Evolutionary conservation across 78 protist species (phyloP).

Genomic region (Blattamonas nauphoetae): DNA sequence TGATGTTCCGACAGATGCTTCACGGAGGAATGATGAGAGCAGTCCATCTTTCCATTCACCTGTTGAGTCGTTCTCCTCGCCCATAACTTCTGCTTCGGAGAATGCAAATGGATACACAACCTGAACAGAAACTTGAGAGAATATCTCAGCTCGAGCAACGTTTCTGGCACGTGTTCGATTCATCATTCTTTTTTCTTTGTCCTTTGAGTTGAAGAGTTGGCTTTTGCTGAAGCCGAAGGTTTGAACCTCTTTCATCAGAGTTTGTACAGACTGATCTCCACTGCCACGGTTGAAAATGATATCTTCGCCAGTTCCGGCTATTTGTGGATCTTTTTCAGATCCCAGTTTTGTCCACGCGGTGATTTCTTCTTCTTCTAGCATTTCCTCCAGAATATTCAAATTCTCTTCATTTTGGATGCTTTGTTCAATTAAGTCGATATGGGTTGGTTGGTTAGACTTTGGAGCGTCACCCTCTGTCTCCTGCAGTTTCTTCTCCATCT

Average conservation of each 20-base stretch:
- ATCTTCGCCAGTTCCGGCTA: no score
- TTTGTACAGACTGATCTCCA: no score
- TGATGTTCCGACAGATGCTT: neutral
- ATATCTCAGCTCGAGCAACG: neutral
- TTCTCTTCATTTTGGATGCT: neutral
- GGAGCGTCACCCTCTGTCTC: no score
- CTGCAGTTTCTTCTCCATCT: no score
- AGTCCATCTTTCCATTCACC: constrained; percentile 47
- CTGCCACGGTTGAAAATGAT: no score
- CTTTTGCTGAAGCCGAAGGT: neutral
- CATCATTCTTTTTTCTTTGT: neutral
- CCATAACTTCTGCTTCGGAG: constrained; percentile 20
- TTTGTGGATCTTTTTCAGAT: no score
- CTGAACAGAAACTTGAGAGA: neutral
- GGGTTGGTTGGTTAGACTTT: no score
- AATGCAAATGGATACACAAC: constrained; percentile 27
- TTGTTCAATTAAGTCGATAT: no score
- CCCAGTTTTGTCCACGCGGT: no score
- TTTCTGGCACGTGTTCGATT: neutral
- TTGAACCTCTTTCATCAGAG: no score
- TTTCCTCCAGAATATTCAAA: neutral
- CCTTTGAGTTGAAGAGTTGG: neutral
- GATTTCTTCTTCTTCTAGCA: neutral
- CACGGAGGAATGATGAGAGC: constrained; percentile 1
- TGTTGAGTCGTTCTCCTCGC: constrained; percentile 10